These are phyloP conservation scores for Schizonepeta tenuifolia DNA, from an alignment of 257 asterid genomes.

Conservation along the genomic window DNA sequence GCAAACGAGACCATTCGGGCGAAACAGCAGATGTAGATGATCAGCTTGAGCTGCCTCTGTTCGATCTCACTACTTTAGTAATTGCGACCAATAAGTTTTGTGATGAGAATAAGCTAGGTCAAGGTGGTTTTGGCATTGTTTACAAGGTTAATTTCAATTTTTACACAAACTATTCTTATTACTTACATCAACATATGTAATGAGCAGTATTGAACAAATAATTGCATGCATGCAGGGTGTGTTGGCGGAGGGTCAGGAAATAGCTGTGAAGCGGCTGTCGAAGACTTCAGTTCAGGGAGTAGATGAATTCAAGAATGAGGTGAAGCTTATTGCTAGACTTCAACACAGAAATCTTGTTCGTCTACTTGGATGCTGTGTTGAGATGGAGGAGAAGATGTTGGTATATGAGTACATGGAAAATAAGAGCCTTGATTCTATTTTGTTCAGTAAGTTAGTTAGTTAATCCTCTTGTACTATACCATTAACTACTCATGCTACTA, in stretches of 20 bases:
- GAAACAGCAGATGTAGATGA: constrained; percentile 49
- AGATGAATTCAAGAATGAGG: constrained; percentile 76
- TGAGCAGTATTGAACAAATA: not conserved
- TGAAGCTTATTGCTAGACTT: constrained; percentile 67
- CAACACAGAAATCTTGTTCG: constrained; percentile 79
- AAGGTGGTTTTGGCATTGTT: constrained; percentile 90
- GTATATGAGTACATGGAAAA: constrained; percentile 78
- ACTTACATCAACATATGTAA: too few relatives aligned
- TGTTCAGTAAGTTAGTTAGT: constrained; percentile 53
- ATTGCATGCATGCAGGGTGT: constrained; percentile 43
- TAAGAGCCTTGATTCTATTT: constrained; percentile 65
- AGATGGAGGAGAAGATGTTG: constrained; percentile 72
- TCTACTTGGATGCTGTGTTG: constrained; percentile 71
- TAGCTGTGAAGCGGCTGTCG: constrained; percentile 78
- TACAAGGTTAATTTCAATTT: constrained; percentile 59
- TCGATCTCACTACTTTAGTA: constrained; percentile 52
- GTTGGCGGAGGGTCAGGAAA: constrained; percentile 57
- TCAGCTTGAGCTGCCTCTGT: constrained; percentile 73
- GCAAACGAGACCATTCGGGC: constrained; percentile 54
- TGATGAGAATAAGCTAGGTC: constrained; percentile 67
- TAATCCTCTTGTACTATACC: not conserved
- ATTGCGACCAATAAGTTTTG: constrained; percentile 67
- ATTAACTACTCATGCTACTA: too few relatives aligned
- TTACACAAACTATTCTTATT: too few relatives aligned
- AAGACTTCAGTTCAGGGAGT: constrained; percentile 69